These are phyloP conservation scores for Tricladium varicosporioides DNA, from an alignment of 2,329 filamentous ascomycete genomes.

Conservation along the genomic window DNA sequence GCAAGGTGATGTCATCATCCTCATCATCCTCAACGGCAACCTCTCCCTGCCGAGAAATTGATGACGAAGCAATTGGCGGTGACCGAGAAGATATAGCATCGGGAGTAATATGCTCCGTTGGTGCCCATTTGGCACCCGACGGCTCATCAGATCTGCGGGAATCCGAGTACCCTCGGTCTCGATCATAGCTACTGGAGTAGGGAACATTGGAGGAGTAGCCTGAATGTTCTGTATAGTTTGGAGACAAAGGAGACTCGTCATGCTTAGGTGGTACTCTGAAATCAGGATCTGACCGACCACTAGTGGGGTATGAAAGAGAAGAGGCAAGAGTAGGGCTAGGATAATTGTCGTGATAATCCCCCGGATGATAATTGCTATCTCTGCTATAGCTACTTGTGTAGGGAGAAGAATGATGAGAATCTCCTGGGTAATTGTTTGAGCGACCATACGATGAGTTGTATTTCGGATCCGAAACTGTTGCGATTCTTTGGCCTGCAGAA, in stretches of 20 bases:
- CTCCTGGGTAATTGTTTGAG: neutral
- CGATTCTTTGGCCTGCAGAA: neutral
- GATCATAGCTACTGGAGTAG: neutral
- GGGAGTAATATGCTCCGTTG: neutral
- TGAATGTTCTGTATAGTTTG: neutral
- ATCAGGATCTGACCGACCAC: neutral
- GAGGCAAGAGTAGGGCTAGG: neutral
- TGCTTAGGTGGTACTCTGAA: neutral
- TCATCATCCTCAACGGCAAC: neutral
- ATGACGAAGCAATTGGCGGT: neutral
- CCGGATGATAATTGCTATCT: neutral
- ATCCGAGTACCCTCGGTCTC: neutral
- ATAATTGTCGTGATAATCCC: neutral
- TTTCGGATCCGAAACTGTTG: neutral
- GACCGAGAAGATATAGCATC: neutral
- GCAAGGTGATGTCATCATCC: slow-evolving; percentile 1
- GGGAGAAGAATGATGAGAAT: neutral
- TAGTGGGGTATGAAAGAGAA: neutral
- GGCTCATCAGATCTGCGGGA: neutral
- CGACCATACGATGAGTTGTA: neutral
- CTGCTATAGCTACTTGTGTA: neutral
- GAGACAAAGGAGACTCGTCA: neutral
- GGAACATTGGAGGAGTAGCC: neutral
- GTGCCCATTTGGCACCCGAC: no score
- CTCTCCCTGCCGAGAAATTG: neutral